These are phyloP conservation scores for Fusarium pseudonygamai DNA, from an alignment of 2,329 filamentous ascomycete species.

Conservation along the genomic window DNA sequence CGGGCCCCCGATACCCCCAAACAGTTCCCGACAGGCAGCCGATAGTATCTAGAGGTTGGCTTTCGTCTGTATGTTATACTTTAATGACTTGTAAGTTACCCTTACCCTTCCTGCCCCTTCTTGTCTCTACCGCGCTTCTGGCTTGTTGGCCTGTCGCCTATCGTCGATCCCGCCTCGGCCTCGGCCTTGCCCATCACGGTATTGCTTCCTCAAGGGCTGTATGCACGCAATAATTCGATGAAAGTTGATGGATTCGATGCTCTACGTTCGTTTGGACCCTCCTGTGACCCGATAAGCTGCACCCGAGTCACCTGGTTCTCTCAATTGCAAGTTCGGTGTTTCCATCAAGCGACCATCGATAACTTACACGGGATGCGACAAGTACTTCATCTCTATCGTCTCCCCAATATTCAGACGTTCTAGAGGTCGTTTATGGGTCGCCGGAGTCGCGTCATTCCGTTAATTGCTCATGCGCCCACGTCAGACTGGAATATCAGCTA, in stretches of 20 bases:
- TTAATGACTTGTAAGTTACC: slow-evolving; percentile 63
- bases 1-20: slow-evolving; percentile 44
- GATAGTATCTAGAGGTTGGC: slow-evolving; percentile 38
- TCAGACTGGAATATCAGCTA: slow-evolving; percentile 43
- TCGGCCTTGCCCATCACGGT: slow-evolving; percentile 48
- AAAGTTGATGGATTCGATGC: slow-evolving; percentile 50
- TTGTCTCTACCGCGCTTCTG: slow-evolving; percentile 44
- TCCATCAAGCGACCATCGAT: slow-evolving; percentile 60
- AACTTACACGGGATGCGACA: slow-evolving; percentile 57
- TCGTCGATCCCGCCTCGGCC: slow-evolving; percentile 50
- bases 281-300: slow-evolving; percentile 33
- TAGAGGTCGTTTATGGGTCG: slow-evolving; percentile 43
- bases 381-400: slow-evolving; percentile 49
- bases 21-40: slow-evolving; percentile 37
- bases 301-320: slow-evolving; percentile 38
- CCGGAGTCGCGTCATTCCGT: slow-evolving; percentile 35
- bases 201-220: slow-evolving; percentile 43
- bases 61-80: slow-evolving; percentile 53
- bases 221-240: slow-evolving; percentile 38
- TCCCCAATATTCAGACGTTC: slow-evolving; percentile 23
- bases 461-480: slow-evolving; percentile 33
- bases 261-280: slow-evolving; percentile 47
- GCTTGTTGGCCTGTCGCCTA: slow-evolving; percentile 50
- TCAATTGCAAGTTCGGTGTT: slow-evolving; percentile 56
- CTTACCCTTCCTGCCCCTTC: slow-evolving; percentile 39